Base-by-base conservation (phyloP, 305 asterid genomes). In the Fraxinus platypoda region DNA sequence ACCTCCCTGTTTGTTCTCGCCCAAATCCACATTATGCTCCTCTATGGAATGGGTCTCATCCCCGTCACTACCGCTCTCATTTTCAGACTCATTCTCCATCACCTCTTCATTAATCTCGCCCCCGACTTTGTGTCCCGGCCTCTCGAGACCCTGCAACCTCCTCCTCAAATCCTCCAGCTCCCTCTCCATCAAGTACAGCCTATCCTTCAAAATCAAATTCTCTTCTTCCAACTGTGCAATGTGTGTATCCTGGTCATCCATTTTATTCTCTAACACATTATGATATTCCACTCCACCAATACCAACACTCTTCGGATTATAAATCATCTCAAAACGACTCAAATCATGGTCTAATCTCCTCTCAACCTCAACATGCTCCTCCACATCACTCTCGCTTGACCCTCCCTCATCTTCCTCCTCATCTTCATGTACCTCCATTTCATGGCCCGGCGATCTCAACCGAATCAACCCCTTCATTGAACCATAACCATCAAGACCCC, bases 241-340 rank as follows among this genome's bases (percentile, higher is more conserved):
- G 79, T 91, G 97, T 26, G 87, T 85, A 73, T 93, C 98, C 81
- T 92, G 97, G 88, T 94, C 97, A 79, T 95, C 98, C 75, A 95
- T 97, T 13, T 98, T 85, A 83, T 93, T 95, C 78, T 90, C 98
- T 91, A 94, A 85, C 70, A 89, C 87, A 79, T 92, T 90, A 43
- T 87, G 89, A 76, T 88, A 86, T 19, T 91, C 94, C 78, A 83
- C 35, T 80, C 89, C 93, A n/a, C 90, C 87, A 9, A 26, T 84
- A 71, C 74, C 77, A 17, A 21, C 79, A n/a, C 33, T 86, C 66
- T 80, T 93, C 0, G 98, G 98, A 83, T 88, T 80, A 66, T 87
- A 95, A 57, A 93, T 86, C 98, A 95, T 95, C 91, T 95, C 98
- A 70, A 95, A 95, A 80, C 97, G 89, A 82, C 98, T 95, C 90